Conservation (phyloP, 164 flowering plant genomes). For the Umbilicus rupestris region DNA sequence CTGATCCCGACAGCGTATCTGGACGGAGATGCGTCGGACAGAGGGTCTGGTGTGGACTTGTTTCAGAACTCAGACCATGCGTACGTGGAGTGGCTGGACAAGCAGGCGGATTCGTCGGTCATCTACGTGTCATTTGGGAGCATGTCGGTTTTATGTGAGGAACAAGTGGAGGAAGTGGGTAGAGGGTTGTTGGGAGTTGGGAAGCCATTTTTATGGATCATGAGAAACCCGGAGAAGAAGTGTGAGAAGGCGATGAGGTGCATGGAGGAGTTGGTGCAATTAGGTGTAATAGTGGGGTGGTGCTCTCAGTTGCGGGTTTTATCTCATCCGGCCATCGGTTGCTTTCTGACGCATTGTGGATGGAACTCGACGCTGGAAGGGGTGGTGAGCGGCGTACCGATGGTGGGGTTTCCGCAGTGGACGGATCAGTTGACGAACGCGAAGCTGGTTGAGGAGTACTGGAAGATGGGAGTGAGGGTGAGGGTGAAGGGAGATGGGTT, state of each 20-base stretch:
- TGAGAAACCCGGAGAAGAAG: slow-evolving; percentile 9
- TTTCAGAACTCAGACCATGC: slow-evolving; percentile 1
- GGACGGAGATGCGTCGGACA: slow-evolving; percentile 4
- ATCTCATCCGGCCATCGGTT: slow-evolving; percentile 24
- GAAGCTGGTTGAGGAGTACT: slow-evolving; percentile 21
- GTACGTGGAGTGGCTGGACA: slow-evolving; percentile 22
- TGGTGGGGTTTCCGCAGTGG: slow-evolving; percentile 30
- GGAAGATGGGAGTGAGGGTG: slow-evolving; percentile 25
- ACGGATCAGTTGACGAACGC: slow-evolving; percentile 32
- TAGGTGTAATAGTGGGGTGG: slow-evolving; percentile 33
- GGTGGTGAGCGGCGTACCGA: slow-evolving; percentile 21
- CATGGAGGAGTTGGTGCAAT: slow-evolving; percentile 14
- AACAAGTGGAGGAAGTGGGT: slow-evolving; percentile 21
- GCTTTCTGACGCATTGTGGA: slow-evolving; percentile 39
- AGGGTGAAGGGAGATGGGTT: slow-evolving; percentile 12
- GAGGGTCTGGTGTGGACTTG: background rate
- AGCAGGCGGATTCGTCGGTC: slow-evolving; percentile 20
- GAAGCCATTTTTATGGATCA: slow-evolving; percentile 28
- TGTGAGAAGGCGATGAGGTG: slow-evolving; percentile 5
- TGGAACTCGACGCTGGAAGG: slow-evolving; percentile 37
- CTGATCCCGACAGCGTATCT: slow-evolving; percentile 6
- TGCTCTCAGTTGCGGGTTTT: slow-evolving; percentile 31
- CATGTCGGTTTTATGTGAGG: slow-evolving; percentile 11
- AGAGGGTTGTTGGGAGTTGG: slow-evolving; percentile 14
- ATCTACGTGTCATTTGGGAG: slow-evolving; percentile 32